A percentile compares a stretch with the other conserved stretches of the same genome.
Evolutionary conservation across 2,329 filamentous ascomycete species (phyloP).

Genomic region (Fusarium sororula): DNA sequence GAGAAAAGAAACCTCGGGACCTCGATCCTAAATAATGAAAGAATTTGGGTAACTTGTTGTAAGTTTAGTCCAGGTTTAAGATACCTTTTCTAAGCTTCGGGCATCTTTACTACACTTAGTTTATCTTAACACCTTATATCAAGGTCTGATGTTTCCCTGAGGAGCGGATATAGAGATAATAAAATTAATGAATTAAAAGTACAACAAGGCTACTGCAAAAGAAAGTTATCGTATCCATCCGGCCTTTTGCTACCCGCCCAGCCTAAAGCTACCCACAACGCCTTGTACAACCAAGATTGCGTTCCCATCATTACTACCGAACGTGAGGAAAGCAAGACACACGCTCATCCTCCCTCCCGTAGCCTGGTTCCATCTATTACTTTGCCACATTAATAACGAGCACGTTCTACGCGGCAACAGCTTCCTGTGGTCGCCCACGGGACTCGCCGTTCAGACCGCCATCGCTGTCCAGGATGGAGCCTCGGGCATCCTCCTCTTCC

Average conservation of each 20-base stretch:
- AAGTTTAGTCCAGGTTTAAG: neutral
- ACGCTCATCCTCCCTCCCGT: neutral
- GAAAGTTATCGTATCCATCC: conserved; percentile 36
- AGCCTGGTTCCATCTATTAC: neutral
- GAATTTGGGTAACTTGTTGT: neutral
- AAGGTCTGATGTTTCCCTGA: neutral
- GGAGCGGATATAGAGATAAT: conserved; percentile 27
- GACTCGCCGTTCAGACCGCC: conserved; percentile 64
- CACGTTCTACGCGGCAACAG: conserved; percentile 54
- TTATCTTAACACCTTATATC: neutral
- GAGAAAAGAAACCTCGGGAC: neutral
- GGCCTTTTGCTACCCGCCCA: conserved; percentile 37
- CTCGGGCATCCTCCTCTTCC: conserved; percentile 63
- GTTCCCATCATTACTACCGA: conserved; percentile 31
- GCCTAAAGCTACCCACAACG: conserved; percentile 40
- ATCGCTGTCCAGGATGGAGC: conserved; percentile 63
- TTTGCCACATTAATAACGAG: conserved; percentile 3
- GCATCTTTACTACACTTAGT: too few relatives aligned
- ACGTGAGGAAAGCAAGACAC: conserved; percentile 5
- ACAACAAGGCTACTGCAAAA: conserved; percentile 39
- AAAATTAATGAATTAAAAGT: conserved; percentile 43
- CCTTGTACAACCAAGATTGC: conserved; percentile 39
- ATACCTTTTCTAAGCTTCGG: neutral
- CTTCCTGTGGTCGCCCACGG: conserved; percentile 64
- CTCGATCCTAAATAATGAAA: neutral